A percentile compares a stretch with the other conserved stretches of the same genome.
These are phyloP conservation scores for Phoenix dactylifera DNA, from an alignment of 176 grass and related monocot species.

Conservation along the genomic window DNA sequence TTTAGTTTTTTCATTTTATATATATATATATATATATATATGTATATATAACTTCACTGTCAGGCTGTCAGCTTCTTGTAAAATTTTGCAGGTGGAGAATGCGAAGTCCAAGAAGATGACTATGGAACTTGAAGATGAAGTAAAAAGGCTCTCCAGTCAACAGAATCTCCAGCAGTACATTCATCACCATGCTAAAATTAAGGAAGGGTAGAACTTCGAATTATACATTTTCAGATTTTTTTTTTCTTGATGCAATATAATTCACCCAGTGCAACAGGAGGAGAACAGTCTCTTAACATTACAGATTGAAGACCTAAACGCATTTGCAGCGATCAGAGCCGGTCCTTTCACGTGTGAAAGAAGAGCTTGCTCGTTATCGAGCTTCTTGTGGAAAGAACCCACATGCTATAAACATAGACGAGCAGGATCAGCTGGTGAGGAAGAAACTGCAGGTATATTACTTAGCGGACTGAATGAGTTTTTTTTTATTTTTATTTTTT, in stretches of 20 bases:
- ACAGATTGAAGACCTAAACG: constrained; percentile 62
- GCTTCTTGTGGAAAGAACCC: constrained; percentile 48
- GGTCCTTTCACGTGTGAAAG: constrained; percentile 45
- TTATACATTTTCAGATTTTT: constrained; percentile 7
- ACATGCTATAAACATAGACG: constrained; percentile 37
- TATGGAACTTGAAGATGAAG: constrained; percentile 72
- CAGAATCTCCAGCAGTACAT: constrained; percentile 85
- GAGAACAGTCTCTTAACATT: constrained; percentile 52
- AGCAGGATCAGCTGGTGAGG: constrained; percentile 55
- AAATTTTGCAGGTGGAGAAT: constrained; percentile 58
- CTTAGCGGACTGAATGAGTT: background rate
- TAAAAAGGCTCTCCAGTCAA: constrained; percentile 60
- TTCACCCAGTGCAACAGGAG: constrained; percentile 48
- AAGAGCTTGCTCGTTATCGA: constrained; percentile 66
- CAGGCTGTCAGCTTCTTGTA: no score
- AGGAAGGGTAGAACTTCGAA: constrained; percentile 24
- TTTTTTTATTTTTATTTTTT: no score
- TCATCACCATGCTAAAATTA: constrained; percentile 96
- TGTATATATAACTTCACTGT: no score
- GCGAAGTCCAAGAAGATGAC: constrained; percentile 68
- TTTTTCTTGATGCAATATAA: constrained; percentile 7
- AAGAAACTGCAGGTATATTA: constrained; percentile 47
- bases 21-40: no score
- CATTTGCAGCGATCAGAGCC: constrained; percentile 43
- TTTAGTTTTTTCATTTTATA: constrained; percentile 16